Conservation (phyloP, 192 early-diverging fungal species). For the Linderina pennispora region DNA sequence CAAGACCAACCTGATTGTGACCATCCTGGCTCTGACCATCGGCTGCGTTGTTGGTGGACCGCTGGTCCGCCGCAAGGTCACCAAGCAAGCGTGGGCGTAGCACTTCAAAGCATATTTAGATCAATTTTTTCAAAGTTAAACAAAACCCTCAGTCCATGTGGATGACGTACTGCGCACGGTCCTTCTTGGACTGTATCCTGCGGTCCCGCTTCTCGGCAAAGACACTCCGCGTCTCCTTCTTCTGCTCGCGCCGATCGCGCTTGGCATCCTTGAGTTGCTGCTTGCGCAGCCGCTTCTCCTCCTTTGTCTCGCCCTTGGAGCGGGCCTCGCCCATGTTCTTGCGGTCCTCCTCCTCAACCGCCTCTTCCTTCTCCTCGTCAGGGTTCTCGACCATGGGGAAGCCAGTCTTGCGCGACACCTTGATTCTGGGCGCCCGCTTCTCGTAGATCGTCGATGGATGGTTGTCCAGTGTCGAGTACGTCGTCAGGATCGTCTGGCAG, state of each 20-base stretch:
- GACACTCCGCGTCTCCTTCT: slow-evolving; percentile 30
- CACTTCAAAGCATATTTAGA: too few species aligned
- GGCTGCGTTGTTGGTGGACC: slow-evolving; percentile 69
- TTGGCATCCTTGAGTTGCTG: slow-evolving; percentile 76
- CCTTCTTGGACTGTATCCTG: slow-evolving; percentile 40
- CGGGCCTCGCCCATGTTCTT: slow-evolving; percentile 69
- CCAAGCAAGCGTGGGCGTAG: slow-evolving; percentile 52
- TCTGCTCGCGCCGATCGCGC: slow-evolving; percentile 36
- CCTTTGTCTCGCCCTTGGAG: slow-evolving; percentile 74
- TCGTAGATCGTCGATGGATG: slow-evolving; percentile 80
- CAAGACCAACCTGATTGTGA: slow-evolving; percentile 74
- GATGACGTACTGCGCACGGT: slow-evolving; percentile 38
- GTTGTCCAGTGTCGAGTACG: slow-evolving; percentile 93
- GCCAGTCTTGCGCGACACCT: slow-evolving; percentile 65
- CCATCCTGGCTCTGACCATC: slow-evolving; percentile 69
- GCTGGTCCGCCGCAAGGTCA: slow-evolving; percentile 60
- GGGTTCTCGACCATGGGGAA: slow-evolving; percentile 53
- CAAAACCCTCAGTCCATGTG: slow-evolving; percentile 11
- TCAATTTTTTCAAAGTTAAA: too few species aligned
- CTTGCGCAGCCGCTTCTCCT: slow-evolving; percentile 92
- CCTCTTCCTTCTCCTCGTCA: slow-evolving; percentile 19
- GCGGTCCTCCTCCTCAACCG: slow-evolving; percentile 13
- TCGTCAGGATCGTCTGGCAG: slow-evolving; percentile 82
- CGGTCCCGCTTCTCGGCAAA: slow-evolving; percentile 40
- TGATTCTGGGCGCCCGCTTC: slow-evolving; percentile 50